Evolutionary conservation across 75 land plant species (phyloP).

Genomic region (Cunninghamia lanceolata): DNA sequence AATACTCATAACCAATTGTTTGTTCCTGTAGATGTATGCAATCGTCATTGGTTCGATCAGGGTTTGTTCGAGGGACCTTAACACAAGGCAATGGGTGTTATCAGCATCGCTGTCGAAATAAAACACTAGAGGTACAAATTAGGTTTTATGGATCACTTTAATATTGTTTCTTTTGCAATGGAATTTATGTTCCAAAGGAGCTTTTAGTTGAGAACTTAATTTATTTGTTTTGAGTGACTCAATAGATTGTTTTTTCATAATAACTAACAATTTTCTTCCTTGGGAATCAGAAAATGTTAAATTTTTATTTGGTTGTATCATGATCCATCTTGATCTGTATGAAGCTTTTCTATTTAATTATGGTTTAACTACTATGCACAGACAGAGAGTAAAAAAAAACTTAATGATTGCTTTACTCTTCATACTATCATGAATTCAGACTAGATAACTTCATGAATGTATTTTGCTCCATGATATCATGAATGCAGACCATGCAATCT

Average conservation of each 20-base stretch:
- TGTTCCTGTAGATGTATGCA: slow-evolving; percentile 85
- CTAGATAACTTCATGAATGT: too few relatives aligned
- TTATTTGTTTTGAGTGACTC: background rate
- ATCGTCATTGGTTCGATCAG: slow-evolving; percentile 89
- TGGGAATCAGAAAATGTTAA: background rate
- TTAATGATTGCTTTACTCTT: background rate
- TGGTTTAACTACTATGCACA: background rate
- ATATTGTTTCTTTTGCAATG: background rate
- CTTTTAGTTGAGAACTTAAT: background rate
- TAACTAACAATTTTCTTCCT: background rate
- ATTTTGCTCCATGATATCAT: too few relatives aligned
- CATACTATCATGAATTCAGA: background rate
- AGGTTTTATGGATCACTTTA: background rate
- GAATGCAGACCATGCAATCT: too few relatives aligned
- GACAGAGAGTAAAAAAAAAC: background rate
- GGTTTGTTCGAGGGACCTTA: slow-evolving; percentile 91
- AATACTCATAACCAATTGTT: background rate
- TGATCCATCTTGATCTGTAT: background rate
- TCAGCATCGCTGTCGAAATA: slow-evolving; percentile 78
- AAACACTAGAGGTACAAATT: slow-evolving; percentile 69
- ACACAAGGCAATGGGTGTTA: slow-evolving; percentile 99
- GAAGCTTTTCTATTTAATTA: background rate
- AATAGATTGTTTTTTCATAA: background rate
- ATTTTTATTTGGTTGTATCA: background rate
- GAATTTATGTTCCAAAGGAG: background rate